Conservation (phyloP, 2,329 filamentous ascomycete genomes). For the Scedosporium dehoogii region DNA sequence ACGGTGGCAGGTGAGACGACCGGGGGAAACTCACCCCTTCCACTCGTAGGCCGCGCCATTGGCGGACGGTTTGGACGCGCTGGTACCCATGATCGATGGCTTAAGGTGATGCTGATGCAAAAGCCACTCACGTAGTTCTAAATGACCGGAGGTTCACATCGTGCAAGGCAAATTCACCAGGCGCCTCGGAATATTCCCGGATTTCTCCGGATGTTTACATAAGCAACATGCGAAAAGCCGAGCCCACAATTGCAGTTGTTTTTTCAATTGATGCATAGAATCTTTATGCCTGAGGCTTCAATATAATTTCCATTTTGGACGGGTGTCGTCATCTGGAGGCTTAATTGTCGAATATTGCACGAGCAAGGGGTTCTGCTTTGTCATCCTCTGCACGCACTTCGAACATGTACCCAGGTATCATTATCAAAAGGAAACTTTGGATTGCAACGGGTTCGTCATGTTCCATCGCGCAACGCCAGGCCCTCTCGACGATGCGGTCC, state of each 20-base stretch:
- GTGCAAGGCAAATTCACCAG: background rate
- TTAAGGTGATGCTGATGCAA: background rate
- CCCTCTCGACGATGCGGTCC: too few species aligned
- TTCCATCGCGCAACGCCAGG: background rate
- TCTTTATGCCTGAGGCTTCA: too few species aligned
- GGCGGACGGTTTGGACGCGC: slow-evolving; percentile 39
- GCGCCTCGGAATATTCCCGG: background rate
- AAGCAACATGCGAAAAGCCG: background rate
- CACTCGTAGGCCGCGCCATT: slow-evolving; percentile 23
- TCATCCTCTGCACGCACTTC: too few species aligned
- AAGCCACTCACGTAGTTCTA: background rate
- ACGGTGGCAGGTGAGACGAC: background rate
- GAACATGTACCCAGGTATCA: too few species aligned
- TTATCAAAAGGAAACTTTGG: background rate
- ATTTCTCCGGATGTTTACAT: background rate
- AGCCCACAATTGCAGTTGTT: background rate
- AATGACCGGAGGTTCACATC: background rate
- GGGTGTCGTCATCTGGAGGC: too few species aligned
- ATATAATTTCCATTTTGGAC: too few species aligned
- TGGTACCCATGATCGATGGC: slow-evolving; percentile 39
- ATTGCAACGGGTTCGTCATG: background rate
- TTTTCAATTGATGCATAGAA: background rate
- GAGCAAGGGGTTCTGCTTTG: too few species aligned
- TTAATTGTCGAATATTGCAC: too few species aligned
- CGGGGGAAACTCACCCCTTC: slow-evolving; percentile 40